Base-by-base conservation (phyloP, 2,329 filamentous ascomycete genomes). In the Ambrosiella beaveri region DNA sequence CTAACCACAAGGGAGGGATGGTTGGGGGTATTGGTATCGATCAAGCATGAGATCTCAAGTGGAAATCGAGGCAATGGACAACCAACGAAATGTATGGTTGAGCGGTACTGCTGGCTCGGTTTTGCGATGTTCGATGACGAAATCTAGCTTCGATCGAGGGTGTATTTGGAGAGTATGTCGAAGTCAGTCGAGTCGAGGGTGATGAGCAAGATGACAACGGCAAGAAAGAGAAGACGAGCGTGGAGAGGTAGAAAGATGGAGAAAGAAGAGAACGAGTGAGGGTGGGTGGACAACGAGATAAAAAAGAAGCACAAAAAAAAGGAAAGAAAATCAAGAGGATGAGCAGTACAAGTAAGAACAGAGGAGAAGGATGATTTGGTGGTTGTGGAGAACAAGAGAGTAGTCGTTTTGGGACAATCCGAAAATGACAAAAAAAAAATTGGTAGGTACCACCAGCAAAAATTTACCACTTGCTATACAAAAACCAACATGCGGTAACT, bases 331-430 rank as follows among this genome's bases (percentile, higher is more conserved):
- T 36, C 38, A 47, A 56, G 54, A 56, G 47, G 36, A 49, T 41
- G 40, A 55, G 19, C 19, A 9, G 15, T 36, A 35, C 56, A 39
- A 52, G 12, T 35, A 27, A n/a, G 40, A 49, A 38, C 27, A 56
- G 53, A 53, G 39, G 44, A 45, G 45, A 52, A 47, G 37, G 52
- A 50, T 54, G 50, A n/a, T 50, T 47, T 39, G 35, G 76, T 72
- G 71, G 73, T 70, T 68, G 68, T 69, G 69, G 69, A 71, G 68
- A 71, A 71, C 71, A 71, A 72, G 75, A 72, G 70, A 72, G 27
- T 27, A 27, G 27, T 4, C 27, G 27, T 27, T 27, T 27, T 27
- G 2, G 27, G 78, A 78, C 72, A 75, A 77, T 8, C 17, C 27
- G 27, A 55, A 55, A 74, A 77, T 74, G 73, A 73, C 71, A 70